Evolutionary conservation across 1,284 basidiomycete genomes (phyloP).

Genomic region (Vanrija sp.): DNA sequence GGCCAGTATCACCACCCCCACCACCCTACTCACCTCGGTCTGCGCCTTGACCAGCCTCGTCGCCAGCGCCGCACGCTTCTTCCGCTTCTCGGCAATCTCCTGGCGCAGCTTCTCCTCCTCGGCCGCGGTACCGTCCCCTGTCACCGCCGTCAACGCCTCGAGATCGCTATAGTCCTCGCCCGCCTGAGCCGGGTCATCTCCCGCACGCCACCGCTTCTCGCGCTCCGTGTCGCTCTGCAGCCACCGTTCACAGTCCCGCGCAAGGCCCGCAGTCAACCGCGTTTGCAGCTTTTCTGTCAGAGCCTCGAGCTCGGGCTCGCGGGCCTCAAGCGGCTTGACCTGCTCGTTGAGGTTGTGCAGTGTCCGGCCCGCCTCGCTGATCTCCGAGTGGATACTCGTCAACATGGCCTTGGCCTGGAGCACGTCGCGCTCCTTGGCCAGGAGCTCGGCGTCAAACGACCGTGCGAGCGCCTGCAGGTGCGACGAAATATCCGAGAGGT

Average conservation of each 20-base stretch:
- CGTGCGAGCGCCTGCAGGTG: constrained; percentile 85
- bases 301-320: constrained; percentile 59
- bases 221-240: constrained; percentile 74
- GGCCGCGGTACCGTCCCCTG: constrained; percentile 45
- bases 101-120: constrained; percentile 59
- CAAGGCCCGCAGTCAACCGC: constrained; percentile 75
- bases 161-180: constrained; percentile 44
- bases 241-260: constrained; percentile 89
- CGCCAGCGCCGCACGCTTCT: constrained; percentile 66
- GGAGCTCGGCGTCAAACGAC: constrained; percentile 90
- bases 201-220: constrained; percentile 54
- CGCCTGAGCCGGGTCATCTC: constrained; percentile 21
- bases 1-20: neutral
- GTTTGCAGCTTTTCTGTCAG: constrained; percentile 64
- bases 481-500: constrained; percentile 75
- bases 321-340: constrained; percentile 64
- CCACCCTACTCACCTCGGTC: constrained; percentile 60
- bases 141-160: constrained; percentile 43
- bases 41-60: constrained; percentile 72
- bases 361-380: constrained; percentile 76
- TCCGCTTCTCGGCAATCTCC: constrained; percentile 63
- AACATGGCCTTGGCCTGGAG: constrained; percentile 85
- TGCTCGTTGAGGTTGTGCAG: constrained; percentile 64
- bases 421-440: constrained; percentile 86
- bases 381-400: constrained; percentile 84